These are phyloP conservation scores for Ophiostoma sp. DNA, from an alignment of 2,329 filamentous ascomycete genomes.

Conservation along the genomic window DNA sequence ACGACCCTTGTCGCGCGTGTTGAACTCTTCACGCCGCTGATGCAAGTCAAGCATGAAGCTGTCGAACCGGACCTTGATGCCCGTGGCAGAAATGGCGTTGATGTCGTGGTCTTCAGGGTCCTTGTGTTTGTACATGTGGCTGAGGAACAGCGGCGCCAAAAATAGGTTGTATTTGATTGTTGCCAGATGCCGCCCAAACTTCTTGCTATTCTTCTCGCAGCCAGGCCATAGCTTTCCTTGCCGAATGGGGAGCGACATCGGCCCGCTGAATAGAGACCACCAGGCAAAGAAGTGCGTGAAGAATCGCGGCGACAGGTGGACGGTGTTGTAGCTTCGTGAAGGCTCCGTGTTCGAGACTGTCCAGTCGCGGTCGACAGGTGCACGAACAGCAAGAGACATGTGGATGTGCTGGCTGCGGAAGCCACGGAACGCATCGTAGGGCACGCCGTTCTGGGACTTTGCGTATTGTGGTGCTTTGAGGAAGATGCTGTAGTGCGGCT, in stretches of 20 bases:
- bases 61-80: conserved; percentile 91
- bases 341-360: conserved; percentile 65
- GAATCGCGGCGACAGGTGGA: conserved; percentile 89
- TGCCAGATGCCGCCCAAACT: conserved; percentile 93
- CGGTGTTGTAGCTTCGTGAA: conserved; percentile 90
- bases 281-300: conserved; percentile 98
- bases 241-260: conserved; percentile 88
- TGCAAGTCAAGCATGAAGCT: conserved; percentile 97
- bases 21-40: conserved; percentile 86
- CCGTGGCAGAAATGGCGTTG: conserved; percentile 76
- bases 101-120: conserved; percentile 81
- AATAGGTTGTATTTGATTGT: conserved; percentile 97
- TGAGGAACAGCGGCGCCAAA: conserved; percentile 86
- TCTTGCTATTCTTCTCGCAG: conserved; percentile 94
- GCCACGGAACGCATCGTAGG: conserved; percentile 91
- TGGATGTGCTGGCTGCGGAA: conserved; percentile 97
- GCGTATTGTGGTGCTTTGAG: conserved; percentile 75
- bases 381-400: conserved; percentile 83
- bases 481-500: conserved; percentile 84
- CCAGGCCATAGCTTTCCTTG: conserved; percentile 90
- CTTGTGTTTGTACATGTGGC: conserved; percentile 98
- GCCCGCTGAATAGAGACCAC: conserved; percentile 95
- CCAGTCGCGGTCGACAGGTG: conserved; percentile 85
- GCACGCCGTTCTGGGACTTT: conserved; percentile 45
- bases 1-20: conserved; percentile 69